Evolutionary conservation across 2,329 filamentous ascomycete species (phyloP).

Genomic region (Coleophoma crateriformis): DNA sequence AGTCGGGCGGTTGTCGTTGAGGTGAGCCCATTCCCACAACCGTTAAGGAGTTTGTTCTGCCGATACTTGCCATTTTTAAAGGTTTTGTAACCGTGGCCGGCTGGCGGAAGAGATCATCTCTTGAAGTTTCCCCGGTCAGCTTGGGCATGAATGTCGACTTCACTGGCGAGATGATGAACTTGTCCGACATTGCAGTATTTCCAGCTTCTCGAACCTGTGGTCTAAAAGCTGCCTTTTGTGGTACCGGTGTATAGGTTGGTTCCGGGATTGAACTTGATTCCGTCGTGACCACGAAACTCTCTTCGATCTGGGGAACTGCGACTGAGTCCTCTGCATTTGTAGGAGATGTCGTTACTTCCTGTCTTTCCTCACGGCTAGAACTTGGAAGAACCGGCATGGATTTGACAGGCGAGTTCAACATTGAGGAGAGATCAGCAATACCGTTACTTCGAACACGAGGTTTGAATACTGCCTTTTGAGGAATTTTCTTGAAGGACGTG

Average conservation of each 20-base stretch:
- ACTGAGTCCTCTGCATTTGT: neutral
- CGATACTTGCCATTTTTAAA: slow-evolving; percentile 9
- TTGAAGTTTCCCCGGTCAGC: slow-evolving; percentile 5
- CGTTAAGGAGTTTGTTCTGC: slow-evolving; percentile 11
- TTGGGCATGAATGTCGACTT: slow-evolving; percentile 8
- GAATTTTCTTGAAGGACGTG: slow-evolving; percentile 16
- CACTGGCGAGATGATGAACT: slow-evolving; percentile 5
- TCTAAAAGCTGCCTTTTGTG: slow-evolving; percentile 6
- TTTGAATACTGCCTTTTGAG: slow-evolving; percentile 21
- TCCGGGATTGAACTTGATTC: neutral
- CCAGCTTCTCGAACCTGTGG: slow-evolving; percentile 13
- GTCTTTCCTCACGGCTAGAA: neutral
- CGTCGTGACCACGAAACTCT: neutral
- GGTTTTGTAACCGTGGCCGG: neutral
- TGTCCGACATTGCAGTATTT: slow-evolving; percentile 1
- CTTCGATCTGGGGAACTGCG: neutral
- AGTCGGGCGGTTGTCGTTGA: neutral
- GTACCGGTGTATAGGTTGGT: neutral
- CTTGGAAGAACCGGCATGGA: neutral
- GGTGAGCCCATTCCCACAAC: slow-evolving; percentile 2
- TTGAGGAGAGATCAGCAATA: neutral
- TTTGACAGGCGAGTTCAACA: neutral
- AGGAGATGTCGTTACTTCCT: neutral
- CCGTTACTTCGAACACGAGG: slow-evolving; percentile 2
- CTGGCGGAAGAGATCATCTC: neutral